Base-by-base conservation (phyloP, 768 basidiomycete genomes). In the Scleroderma bovista region DNA sequence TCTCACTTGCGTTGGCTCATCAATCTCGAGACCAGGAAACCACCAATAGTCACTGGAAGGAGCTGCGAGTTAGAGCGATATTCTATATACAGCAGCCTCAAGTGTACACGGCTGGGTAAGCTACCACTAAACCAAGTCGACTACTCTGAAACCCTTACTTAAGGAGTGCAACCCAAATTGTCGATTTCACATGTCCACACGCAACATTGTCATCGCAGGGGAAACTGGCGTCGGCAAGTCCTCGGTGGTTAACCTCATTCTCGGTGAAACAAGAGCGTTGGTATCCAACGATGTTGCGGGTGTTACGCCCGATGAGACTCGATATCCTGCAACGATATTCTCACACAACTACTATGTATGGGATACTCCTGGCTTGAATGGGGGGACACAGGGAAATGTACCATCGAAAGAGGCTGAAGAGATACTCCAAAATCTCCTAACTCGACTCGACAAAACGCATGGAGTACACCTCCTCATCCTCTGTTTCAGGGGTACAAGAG, bases 311-410 rank as follows among this genome's bases (percentile, higher is more conserved):
- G 56, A 54, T 17, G 57, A 50, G 13, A 56, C 54, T 39, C 52
- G 48, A 44, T 51, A 63, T 33, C 54, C 57, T 19, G 55, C 55
- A 51, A 50, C 26, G 41, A 42, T 42, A 17, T 50, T 51, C 33
- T 33, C 34, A 8, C 57, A 59, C 41, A 56, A 51, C 16, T 69
- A 56, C 49, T 53, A 57, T 32, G 51, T 69, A 34, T 68, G 55
- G 61, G 67, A 69, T 42, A 69, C 67, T 1, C 63, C 59, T 1
- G 68, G 67, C 22, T 58, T 68, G n/a, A 57, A 57, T 42, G 65
- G 64, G 47, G 60, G 57, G 36, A 57, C 61, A 7, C 63, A 51
- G 9, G 61, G 61, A 33, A 57, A 51, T 3, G 53, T 63, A 5
- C 44, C 57, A 22, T 55, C 61, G 23, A 62, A 56, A 33, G 53